Evolutionary conservation across 805 yeast genomes (phyloP), one percentile per base, ranked within the genome.

Genomic region (Lachancea lanzarotensis): DNA sequence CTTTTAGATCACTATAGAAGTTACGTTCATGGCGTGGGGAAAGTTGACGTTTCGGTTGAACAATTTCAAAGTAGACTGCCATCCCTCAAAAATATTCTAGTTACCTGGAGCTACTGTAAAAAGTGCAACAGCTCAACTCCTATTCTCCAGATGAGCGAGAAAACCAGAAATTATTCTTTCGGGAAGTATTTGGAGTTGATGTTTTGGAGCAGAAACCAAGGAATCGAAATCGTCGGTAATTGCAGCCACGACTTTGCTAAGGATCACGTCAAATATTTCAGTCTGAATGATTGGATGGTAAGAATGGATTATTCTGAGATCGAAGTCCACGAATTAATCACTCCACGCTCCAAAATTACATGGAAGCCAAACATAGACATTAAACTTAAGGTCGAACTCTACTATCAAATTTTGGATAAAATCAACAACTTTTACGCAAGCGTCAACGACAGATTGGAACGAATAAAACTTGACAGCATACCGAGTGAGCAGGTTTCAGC

Each of bases 31-130:
- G 96, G 95, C 0, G 69, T 75, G 35, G 95, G 91, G 1, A 82
- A 86, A 49, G 74, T 93, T 12, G 95, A 84, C 55, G 81, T 90
- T 32, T 72, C 79, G 13, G 74, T 88, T 18, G 95, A 87, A 56
- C 72, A 70, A 45, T 70, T 73, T 35, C 73, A 76, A 19, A 73
- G 81, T 22, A 69, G 75, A 13, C 59, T 79, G 2, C 80, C 84
- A 1, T 83, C 82, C 2, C 58, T 78, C 35, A 79, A 79, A 47
- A 76, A 83, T 58, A 79, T 81, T 11, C 79, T 95, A 35, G 67
- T 89, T 43, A 83, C 90, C 70, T 93, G 98, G 98, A 85, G 95
- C 59, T 80, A 75, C 52, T 93, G 99, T 62, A 85, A 83, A 46
- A 73, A 71, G 40, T 93, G 99, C 62, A 76, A 80, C 12, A 75